Conservation (phyloP, 2,329 filamentous ascomycete genomes). For the Epichloe coenophiala region DNA sequence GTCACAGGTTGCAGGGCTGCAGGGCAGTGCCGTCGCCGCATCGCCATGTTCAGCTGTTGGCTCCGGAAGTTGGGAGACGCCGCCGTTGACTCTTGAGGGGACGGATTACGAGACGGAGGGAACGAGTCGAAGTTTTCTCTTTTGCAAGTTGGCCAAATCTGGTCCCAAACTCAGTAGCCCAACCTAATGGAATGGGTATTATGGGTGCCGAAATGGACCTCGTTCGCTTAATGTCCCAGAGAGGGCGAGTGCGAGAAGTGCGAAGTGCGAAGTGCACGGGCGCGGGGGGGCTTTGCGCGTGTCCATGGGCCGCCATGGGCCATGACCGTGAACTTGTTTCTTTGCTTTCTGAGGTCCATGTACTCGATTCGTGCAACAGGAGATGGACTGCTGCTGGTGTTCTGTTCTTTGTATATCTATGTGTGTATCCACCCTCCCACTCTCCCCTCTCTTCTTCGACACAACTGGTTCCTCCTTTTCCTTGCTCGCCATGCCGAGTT, state of each 20-base stretch:
- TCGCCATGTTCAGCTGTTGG: constrained; percentile 5
- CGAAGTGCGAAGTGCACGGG: too few species aligned
- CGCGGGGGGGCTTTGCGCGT: neutral
- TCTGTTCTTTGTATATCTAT: constrained; percentile 19
- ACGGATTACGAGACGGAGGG: too few species aligned
- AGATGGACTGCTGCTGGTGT: constrained; percentile 3
- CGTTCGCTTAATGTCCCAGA: constrained; percentile 3
- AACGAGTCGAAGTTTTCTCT: constrained; percentile 3
- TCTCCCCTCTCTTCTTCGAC: neutral
- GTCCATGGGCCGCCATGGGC: neutral
- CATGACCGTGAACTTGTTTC: neutral
- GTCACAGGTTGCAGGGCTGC: too few species aligned
- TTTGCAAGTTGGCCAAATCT: constrained; percentile 13
- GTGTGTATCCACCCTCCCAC: constrained; percentile 21
- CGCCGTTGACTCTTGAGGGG: too few species aligned
- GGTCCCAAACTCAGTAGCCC: constrained; percentile 13
- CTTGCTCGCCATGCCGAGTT: neutral
- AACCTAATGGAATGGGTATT: constrained; percentile 3
- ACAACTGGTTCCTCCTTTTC: constrained; percentile 10
- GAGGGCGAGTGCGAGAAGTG: neutral
- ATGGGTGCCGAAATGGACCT: constrained; percentile 8
- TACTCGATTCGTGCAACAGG: neutral
- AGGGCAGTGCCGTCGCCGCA: constrained; percentile 6
- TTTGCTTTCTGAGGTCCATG: neutral
- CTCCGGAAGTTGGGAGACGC: neutral